Evolutionary conservation across 176 grass and related monocot genomes (phyloP).

Genomic region (Tuctoria greenei): DNA sequence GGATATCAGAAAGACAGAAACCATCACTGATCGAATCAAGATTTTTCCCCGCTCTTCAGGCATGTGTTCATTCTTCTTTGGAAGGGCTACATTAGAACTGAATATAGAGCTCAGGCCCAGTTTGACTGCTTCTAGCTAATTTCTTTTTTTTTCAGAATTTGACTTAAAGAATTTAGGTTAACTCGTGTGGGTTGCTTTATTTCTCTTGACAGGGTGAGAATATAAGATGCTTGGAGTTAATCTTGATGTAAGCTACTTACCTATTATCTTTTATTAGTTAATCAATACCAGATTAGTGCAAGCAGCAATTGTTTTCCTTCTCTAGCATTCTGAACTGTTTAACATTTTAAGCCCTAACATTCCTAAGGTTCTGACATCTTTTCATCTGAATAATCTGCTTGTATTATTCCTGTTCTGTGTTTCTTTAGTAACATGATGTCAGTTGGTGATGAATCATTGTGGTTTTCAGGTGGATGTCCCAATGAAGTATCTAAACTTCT

Average conservation of each 20-base stretch:
- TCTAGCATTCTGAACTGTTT: not conserved
- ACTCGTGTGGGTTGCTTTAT: conserved; percentile 4
- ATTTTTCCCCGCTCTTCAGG: conserved; percentile 99
- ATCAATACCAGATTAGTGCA: not conserved
- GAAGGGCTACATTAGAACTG: not conserved
- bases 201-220: conserved; percentile 71
- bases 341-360: not conserved
- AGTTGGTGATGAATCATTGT: conserved; percentile 19
- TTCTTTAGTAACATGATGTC: not conserved
- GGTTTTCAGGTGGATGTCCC: conserved; percentile 82
- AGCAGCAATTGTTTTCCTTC: not conserved
- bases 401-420: conserved; percentile 7
- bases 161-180: too few relatives aligned
- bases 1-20: conserved; percentile 92
- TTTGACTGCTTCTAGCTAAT: conserved; percentile 19
- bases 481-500: conserved; percentile 92
- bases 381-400: not conserved
- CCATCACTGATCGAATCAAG: conserved; percentile 88
- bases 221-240: conserved; percentile 92
- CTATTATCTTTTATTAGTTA: too few relatives aligned
- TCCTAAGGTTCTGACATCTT: not conserved
- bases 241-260: conserved; percentile 66
- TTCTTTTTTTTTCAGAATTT: conserved; percentile 6
- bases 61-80: conserved; percentile 24
- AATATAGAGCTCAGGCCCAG: not conserved